These are phyloP conservation scores for Geranium incanum DNA, from an alignment of 441 rosid species.

Conservation along the genomic window DNA sequence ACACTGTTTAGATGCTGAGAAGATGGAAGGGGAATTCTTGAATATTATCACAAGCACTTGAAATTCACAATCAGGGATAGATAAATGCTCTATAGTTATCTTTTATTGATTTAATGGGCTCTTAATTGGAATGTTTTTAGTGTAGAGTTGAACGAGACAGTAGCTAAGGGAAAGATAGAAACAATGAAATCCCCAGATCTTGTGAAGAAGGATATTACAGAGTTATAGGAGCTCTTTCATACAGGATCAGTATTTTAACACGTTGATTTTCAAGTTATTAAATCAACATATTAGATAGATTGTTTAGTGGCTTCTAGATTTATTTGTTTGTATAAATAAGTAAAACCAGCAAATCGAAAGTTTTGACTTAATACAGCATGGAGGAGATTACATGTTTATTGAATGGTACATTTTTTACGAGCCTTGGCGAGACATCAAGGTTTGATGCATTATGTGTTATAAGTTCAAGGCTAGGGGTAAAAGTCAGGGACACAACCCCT, in stretches of 20 bases:
- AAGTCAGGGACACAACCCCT: neutral
- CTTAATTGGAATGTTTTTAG: neutral
- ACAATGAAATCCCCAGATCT: neutral
- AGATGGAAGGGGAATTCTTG: neutral
- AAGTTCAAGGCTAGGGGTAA: neutral
- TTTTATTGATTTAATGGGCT: neutral
- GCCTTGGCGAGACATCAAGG: neutral
- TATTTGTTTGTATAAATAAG: neutral
- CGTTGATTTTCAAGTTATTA: neutral
- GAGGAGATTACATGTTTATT: neutral
- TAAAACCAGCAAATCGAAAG: conserved; percentile 1
- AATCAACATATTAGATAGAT: neutral
- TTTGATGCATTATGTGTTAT: neutral
- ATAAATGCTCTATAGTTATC: neutral
- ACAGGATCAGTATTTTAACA: neutral
- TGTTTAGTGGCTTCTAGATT: neutral
- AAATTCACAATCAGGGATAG: neutral
- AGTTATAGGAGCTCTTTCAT: neutral
- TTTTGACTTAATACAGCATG: neutral
- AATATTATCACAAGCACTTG: neutral
- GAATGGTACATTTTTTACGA: neutral
- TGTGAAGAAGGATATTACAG: neutral
- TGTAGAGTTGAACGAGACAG: neutral
- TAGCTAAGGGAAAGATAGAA: neutral
- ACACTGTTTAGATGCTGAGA: conserved; percentile 3